Base-by-base conservation (phyloP, 2,329 filamentous ascomycete genomes). In the Zopfia rhizophila region DNA sequence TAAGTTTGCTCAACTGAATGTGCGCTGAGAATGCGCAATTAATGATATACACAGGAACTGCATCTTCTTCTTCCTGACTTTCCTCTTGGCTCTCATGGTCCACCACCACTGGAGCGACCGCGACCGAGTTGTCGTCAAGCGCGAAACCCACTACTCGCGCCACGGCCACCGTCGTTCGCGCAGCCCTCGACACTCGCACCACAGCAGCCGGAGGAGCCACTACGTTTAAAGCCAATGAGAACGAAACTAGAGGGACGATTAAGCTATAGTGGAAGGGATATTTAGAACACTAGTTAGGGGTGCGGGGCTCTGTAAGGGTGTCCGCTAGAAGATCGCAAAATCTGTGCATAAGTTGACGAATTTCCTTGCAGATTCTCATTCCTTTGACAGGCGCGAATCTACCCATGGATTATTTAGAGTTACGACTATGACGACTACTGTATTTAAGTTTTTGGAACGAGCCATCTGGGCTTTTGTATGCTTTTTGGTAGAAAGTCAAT, bases 21-120 rank as follows among this genome's bases (percentile, higher is more conserved):
- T 14, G 12, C 14, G 33, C 58, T 4, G 13, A 27, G 5, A 21
- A 6, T 18, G 7, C 41, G 48, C 12, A 17, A 51, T 32, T 66
- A 73, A 75, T 45, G 1, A 22, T 4, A 0, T 7, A 11, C 19
- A 3, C 30, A 71, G 68, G 65, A 69, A 70, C 61, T 65, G 62
- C 56, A 68, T 70, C 42, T 69, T 70, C 51, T 70, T 70, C 54
- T 67, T 69, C 63, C 50, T 69, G 42, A 68, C 66, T 31, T 56
- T 60, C 42, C 32, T 80, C 19, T 77, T 94, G 30, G 90, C 91
- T 77, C 72, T 87, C 75, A 67, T 79, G n/a, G 75, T 79, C 39
- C 69, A 75, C 58, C 75, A 68, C 42, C 66, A 78, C 51, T 67
- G 78, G 69, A 66, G 65, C 37, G 60, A 72, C 51, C 70, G 75